Conservation (phyloP, 2,329 filamentous ascomycete species). For the Hypoxylon sp. region DNA sequence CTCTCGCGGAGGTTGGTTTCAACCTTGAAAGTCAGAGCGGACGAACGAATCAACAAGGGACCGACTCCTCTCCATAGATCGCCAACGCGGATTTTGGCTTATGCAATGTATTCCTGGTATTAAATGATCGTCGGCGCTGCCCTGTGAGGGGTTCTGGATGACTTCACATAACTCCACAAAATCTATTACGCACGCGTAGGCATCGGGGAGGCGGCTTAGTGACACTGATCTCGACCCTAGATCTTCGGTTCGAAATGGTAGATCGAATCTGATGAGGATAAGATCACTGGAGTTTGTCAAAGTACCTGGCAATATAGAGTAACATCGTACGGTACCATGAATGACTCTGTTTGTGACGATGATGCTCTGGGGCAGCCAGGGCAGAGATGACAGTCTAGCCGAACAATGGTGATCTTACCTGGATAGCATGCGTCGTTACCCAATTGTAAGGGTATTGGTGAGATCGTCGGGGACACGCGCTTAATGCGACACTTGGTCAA, state of each 20-base stretch:
- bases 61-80: slow-evolving; percentile 3
- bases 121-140: slow-evolving; percentile 17
- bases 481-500: slow-evolving; percentile 31
- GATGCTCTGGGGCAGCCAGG: slow-evolving; percentile 19
- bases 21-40: slow-evolving; percentile 11
- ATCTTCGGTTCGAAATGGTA: slow-evolving; percentile 41
- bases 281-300: slow-evolving; percentile 20
- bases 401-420: slow-evolving; percentile 30
- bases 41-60: slow-evolving; percentile 6
- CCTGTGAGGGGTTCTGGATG: slow-evolving; percentile 16
- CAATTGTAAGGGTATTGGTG: slow-evolving; percentile 22
- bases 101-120: slow-evolving; percentile 21
- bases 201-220: slow-evolving; percentile 17
- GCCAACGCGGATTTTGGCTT: slow-evolving; percentile 14
- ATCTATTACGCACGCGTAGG: slow-evolving; percentile 27
- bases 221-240: slow-evolving; percentile 32
- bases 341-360: slow-evolving; percentile 3
- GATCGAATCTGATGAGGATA: slow-evolving; percentile 32
- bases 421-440: slow-evolving; percentile 29
- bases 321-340: slow-evolving; percentile 15
- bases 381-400: slow-evolving; percentile 7
- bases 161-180: slow-evolving; percentile 29
- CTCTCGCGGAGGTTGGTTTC: slow-evolving; percentile 4
- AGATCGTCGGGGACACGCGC: slow-evolving; percentile 28
- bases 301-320: slow-evolving; percentile 10